Evolutionary conservation across 208 protist species (phyloP).

Genomic region (Tritrichomonas foetus): DNA sequence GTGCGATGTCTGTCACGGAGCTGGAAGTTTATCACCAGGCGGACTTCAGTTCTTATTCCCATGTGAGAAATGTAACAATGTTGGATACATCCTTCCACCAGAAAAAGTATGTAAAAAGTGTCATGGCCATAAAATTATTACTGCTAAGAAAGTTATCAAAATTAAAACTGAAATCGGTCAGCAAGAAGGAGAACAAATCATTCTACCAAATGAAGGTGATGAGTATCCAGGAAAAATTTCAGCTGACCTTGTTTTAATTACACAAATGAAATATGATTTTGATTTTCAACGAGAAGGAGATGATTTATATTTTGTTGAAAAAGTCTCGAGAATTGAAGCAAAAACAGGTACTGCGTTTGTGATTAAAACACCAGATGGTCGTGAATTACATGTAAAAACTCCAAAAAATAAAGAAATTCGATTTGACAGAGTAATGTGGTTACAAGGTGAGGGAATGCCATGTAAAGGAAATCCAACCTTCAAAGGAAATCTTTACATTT

Average conservation of each 20-base stretch:
- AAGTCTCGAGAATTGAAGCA: background rate
- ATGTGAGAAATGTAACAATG: background rate
- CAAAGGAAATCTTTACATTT: background rate
- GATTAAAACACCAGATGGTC: background rate
- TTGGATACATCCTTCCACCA: background rate
- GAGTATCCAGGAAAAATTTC: background rate
- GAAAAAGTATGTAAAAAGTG: background rate
- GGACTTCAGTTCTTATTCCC: slow-evolving; percentile 21
- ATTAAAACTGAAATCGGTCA: background rate
- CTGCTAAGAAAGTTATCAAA: background rate
- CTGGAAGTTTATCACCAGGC: background rate
- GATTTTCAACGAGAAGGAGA: background rate
- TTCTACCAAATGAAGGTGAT: background rate
- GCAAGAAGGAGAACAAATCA: background rate
- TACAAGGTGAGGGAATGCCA: background rate
- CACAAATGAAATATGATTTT: background rate
- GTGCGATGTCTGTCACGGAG: background rate
- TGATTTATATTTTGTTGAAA: background rate
- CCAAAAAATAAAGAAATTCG: background rate
- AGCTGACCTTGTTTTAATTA: background rate
- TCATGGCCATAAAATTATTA: background rate
- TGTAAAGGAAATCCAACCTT: background rate
- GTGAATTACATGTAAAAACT: background rate
- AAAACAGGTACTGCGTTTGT: background rate
- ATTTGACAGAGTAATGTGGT: background rate